phyloP scores from a whole-genome alignment of 2,329 filamentous ascomycete species.

The Sordariomycetes sp. region DNA sequence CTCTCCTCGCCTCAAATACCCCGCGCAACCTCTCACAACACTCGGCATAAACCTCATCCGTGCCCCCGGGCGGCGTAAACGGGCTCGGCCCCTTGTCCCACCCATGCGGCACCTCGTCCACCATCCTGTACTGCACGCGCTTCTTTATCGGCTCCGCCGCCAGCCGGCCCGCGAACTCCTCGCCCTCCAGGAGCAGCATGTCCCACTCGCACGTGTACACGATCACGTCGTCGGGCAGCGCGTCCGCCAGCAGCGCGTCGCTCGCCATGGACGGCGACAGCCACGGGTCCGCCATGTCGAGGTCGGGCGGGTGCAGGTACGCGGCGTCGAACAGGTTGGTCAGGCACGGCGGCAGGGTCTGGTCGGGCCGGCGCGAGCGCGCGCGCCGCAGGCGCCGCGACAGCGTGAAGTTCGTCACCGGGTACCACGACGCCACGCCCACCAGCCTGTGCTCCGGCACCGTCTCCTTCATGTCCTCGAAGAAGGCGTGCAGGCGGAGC shows the following conservation, averaged over 20 bases:
- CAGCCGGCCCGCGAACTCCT: neutral
- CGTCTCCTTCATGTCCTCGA: slow-evolving; percentile 17
- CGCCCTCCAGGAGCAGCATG: slow-evolving; percentile 48
- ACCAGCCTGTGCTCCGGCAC: slow-evolving; percentile 27
- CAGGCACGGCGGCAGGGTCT: slow-evolving; percentile 44
- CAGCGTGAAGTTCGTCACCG: slow-evolving; percentile 49
- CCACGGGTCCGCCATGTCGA: slow-evolving; percentile 36
- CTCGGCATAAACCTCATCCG: slow-evolving; percentile 1
- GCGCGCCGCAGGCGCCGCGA: slow-evolving; percentile 43
- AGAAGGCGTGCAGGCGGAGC: slow-evolving; percentile 23
- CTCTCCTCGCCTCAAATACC: neutral
- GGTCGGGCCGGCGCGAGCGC: slow-evolving; percentile 42
- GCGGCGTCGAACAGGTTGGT: slow-evolving; percentile 54
- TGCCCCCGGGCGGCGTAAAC: neutral
- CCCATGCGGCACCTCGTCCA: slow-evolving; percentile 1
- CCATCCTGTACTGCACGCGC: slow-evolving; percentile 1
- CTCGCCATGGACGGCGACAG: slow-evolving; percentile 37
- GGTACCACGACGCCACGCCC: slow-evolving; percentile 50
- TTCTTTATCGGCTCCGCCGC: neutral
- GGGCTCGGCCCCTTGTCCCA: slow-evolving; percentile 4
- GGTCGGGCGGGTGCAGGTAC: slow-evolving; percentile 44
- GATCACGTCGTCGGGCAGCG: slow-evolving; percentile 40
- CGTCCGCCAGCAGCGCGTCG: slow-evolving; percentile 29
- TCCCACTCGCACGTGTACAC: slow-evolving; percentile 55
- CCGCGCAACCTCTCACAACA: neutral